A percentile compares a stretch with the other conserved stretches of the same genome.
Evolutionary conservation across 257 asterid species (phyloP).

Genomic region (Apocynum venetum): DNA sequence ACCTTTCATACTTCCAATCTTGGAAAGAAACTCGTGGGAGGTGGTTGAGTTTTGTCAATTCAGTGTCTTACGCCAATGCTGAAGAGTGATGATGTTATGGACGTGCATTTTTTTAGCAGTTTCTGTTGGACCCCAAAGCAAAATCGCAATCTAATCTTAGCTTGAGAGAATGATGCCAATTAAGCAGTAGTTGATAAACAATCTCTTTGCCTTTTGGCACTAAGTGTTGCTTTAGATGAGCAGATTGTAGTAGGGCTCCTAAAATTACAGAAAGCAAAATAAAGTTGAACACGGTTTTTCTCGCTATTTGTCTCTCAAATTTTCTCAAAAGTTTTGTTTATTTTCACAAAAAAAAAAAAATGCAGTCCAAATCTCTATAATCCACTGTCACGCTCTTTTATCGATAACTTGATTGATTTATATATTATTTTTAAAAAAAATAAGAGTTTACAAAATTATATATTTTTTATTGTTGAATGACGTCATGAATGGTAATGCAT

Average conservation of each 20-base stretch:
- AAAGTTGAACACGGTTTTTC: background rate
- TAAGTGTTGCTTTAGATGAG: background rate
- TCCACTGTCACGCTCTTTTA: too few relatives aligned
- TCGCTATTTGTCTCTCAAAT: background rate
- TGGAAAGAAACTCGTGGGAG: background rate
- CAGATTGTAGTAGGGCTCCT: background rate
- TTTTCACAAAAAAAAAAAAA: too few relatives aligned
- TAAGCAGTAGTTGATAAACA: background rate
- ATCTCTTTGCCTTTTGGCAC: background rate
- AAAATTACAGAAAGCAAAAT: background rate
- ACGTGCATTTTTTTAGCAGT: background rate
- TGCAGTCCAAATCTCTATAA: too few relatives aligned
- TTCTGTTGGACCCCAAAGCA: background rate
- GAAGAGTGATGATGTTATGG: background rate
- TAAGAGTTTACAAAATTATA: too few relatives aligned
- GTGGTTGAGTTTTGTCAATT: slow-evolving; percentile 8
- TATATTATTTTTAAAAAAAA: too few relatives aligned
- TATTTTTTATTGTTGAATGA: too few relatives aligned
- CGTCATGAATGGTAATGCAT: too few relatives aligned
- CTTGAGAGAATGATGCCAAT: background rate
- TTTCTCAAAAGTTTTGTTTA: background rate
- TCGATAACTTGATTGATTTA: too few relatives aligned
- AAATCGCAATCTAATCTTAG: background rate
- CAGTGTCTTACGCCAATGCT: background rate
- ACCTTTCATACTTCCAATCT: slow-evolving; percentile 4